Evolutionary conservation across 2,329 filamentous ascomycete species (phyloP).

Genomic region (Dothistroma pini): DNA sequence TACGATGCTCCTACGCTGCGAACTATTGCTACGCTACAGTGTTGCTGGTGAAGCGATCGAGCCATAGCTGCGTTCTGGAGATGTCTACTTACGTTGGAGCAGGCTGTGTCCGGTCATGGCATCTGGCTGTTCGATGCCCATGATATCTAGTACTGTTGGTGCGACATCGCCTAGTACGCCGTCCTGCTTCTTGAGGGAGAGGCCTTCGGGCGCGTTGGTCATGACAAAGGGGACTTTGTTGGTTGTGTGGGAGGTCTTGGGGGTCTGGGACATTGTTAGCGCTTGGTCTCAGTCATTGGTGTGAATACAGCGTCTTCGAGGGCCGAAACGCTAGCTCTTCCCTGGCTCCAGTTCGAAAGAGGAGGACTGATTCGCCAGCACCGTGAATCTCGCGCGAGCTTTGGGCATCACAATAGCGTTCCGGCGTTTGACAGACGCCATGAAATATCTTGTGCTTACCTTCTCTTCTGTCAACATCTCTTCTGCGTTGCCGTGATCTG

Average conservation of each 20-base stretch:
- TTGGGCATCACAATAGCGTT: neutral
- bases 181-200: conserved; percentile 75
- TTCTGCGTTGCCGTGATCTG: conserved; percentile 95
- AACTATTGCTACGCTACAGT: too few species aligned
- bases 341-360: too few species aligned
- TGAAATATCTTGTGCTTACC: neutral
- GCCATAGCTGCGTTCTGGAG: neutral
- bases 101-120: conserved; percentile 90
- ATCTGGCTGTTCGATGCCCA: conserved; percentile 85
- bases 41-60: neutral
- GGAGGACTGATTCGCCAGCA: too few species aligned
- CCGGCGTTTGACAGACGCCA: too few species aligned
- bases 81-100: conserved; percentile 59
- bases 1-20: too few species aligned
- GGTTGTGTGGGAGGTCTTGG: conserved; percentile 96
- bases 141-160: conserved; percentile 83
- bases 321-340: too few species aligned
- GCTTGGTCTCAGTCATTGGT: neutral
- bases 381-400: too few species aligned
- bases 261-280: conserved; percentile 51
- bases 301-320: too few species aligned
- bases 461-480: conserved; percentile 98
- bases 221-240: conserved; percentile 99
- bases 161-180: conserved; percentile 97
- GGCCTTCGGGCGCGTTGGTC: conserved; percentile 90